Evolutionary conservation across 106 monocot genomes (phyloP).

Genomic region (Amphibolis antarctica): DNA sequence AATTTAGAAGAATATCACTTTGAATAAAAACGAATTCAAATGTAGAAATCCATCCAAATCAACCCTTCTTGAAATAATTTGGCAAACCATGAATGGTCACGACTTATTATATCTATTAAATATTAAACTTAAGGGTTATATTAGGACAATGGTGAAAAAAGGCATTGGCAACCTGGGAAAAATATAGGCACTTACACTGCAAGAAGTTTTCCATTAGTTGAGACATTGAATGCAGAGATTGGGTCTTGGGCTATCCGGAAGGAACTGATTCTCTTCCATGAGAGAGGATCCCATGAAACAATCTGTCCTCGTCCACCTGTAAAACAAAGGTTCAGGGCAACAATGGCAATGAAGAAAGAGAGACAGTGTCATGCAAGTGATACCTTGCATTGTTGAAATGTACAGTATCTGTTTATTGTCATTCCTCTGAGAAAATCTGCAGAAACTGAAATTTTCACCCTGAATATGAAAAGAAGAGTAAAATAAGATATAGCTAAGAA

Average conservation of each 20-base stretch:
- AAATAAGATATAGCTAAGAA: background rate
- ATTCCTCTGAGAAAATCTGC: slow-evolving; percentile 47
- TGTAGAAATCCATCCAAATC: too few species aligned
- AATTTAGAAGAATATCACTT: too few species aligned
- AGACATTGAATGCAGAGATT: slow-evolving; percentile 21
- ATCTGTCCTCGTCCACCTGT: slow-evolving; percentile 58
- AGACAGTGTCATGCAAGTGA: background rate
- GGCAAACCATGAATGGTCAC: too few species aligned
- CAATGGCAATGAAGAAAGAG: background rate
- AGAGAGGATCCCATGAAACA: slow-evolving; percentile 45
- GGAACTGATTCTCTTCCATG: slow-evolving; percentile 61
- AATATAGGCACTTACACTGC: slow-evolving; percentile 6
- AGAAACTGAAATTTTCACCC: slow-evolving; percentile 76
- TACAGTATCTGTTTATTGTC: slow-evolving; percentile 34
- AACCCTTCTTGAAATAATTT: too few species aligned
- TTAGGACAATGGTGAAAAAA: too few species aligned
- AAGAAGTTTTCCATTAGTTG: slow-evolving; percentile 3
- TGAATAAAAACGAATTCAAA: too few species aligned
- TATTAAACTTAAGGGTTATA: too few species aligned
- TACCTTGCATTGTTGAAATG: slow-evolving; percentile 59
- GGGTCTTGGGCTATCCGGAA: slow-evolving; percentile 48
- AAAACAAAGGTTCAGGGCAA: slow-evolving; percentile 10
- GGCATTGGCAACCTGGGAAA: background rate
- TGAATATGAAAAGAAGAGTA: slow-evolving; percentile 18
- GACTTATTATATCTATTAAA: too few species aligned